phyloP scores from a whole-genome alignment of 768 basidiomycete genomes.

The Lactarius deliciosus region DNA sequence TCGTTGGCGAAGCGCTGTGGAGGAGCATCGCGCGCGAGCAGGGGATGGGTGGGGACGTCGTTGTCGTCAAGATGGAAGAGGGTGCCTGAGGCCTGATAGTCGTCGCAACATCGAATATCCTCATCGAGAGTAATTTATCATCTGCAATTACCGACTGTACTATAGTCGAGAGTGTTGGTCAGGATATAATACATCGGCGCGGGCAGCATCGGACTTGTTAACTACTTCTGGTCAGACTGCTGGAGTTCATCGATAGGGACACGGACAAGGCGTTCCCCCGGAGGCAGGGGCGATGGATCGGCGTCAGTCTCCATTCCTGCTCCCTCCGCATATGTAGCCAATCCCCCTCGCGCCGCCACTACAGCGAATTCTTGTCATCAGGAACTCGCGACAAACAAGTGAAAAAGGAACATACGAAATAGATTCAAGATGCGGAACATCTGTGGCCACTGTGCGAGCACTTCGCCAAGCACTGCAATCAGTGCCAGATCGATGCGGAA shows the following conservation, averaged over 20 bases:
- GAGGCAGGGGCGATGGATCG: slow-evolving; percentile 28
- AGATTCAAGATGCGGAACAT: slow-evolving; percentile 76
- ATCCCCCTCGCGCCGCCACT: slow-evolving; percentile 53
- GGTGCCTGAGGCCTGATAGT: not conserved
- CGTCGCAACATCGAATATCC: not conserved
- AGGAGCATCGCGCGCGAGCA: slow-evolving; percentile 15
- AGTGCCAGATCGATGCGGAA: not conserved
- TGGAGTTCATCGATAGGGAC: slow-evolving; percentile 69
- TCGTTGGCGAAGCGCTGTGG: slow-evolving; percentile 29
- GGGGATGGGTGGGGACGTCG: slow-evolving; percentile 1
- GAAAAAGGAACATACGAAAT: slow-evolving; percentile 51
- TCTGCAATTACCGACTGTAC: slow-evolving; percentile 7
- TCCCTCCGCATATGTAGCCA: slow-evolving; percentile 34
- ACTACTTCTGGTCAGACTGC: slow-evolving; percentile 31
- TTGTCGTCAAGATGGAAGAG: slow-evolving; percentile 28
- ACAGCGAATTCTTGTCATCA: not conserved
- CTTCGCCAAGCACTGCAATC: slow-evolving; percentile 65
- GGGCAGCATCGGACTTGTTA: not conserved
- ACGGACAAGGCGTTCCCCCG: slow-evolving; percentile 69
- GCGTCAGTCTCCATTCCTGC: not conserved
- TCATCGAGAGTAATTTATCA: not conserved
- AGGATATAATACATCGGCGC: not conserved
- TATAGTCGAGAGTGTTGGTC: not conserved
- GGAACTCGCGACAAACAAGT: not conserved
- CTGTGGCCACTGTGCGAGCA: slow-evolving; percentile 76